Percentiles rank a stretch among this genome's conserved stretches.
These are phyloP conservation scores for Cucumis cinereus DNA, from an alignment of 306 rosid genomes.

Conservation along the genomic window DNA sequence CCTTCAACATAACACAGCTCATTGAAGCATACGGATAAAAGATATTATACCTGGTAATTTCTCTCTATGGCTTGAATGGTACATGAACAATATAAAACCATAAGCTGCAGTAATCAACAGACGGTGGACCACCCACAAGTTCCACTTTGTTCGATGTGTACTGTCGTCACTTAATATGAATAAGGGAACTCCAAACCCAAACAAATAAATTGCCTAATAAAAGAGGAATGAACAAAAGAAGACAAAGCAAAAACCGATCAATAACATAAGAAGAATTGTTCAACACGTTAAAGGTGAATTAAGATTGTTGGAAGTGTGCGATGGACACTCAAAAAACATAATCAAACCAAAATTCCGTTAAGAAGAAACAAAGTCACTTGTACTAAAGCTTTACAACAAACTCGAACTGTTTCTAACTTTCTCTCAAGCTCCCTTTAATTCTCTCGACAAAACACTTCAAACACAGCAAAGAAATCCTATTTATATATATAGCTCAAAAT, in stretches of 20 bases:
- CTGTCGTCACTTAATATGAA: slow-evolving; percentile 38
- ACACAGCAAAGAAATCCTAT: neutral
- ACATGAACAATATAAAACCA: slow-evolving; percentile 64
- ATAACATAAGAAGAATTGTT: slow-evolving; percentile 2
- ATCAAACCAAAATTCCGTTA: neutral
- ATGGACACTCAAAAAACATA: neutral
- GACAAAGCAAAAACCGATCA: slow-evolving; percentile 9
- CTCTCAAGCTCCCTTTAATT: neutral
- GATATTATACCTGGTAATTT: slow-evolving; percentile 64
- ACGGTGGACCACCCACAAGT: slow-evolving; percentile 79
- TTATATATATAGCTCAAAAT: neutral
- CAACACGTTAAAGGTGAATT: neutral
- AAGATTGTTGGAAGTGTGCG: neutral
- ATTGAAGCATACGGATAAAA: neutral
- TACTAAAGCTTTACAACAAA: neutral
- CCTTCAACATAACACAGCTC: neutral
- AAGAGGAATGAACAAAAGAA: slow-evolving; percentile 11
- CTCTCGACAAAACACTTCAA: neutral
- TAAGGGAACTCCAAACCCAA: slow-evolving; percentile 68
- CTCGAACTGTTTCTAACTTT: neutral
- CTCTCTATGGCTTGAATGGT: slow-evolving; percentile 87
- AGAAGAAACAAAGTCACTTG: neutral
- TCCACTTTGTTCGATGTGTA: slow-evolving; percentile 52
- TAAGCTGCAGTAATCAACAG: slow-evolving; percentile 57
- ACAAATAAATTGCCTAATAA: slow-evolving; percentile 71